Evolutionary conservation across 805 yeast genomes (phyloP), one percentile per base, ranked within the genome.

Genomic region (Ogataea ramenticola): DNA sequence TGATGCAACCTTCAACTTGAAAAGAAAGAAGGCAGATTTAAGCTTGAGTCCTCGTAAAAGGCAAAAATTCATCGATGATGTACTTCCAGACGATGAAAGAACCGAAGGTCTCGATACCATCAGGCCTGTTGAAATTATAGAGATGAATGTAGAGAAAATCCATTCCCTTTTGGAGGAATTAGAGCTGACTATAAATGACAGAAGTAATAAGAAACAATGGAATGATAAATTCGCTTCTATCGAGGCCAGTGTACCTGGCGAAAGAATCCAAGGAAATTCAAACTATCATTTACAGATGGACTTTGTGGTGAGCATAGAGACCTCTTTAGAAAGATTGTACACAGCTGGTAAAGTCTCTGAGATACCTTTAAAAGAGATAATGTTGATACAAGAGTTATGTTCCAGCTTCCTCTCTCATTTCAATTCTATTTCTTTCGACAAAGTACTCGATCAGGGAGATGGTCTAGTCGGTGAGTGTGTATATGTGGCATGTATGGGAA

Each of bases 271-370:
- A 24, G 27, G 10, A 10, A 10, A 24, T 24, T 24, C 27, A 6
- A 6, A 6, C 6, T 6, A 6, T 6, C 10, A 24, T 24, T 24
- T 24, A 10, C 27, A 24, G 10, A 24, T 24, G 27, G 20, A 34
- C 12, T 7, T 34, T 19, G 5, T n/a, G n/a, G 12, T 20, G n/a
- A 20, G 7, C 37, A 34, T 34, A 7, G 37, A 34, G 12, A 4
- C 37, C 6, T 34, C 10, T 6, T 20, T 17, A 15, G 37, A 34
- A 34, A 19, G 15, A 19, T 17, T 34, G 8, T 34, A 20, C 9
- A 20, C 14, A 1, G 56, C 70, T 9, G n/a, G 12, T 11, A 29
- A 29, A 29, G n/a, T 29, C n/a, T 9, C 32, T 8, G 12, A 14
- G 12, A 10, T 29, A 4, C 32, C 32, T 14, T 10, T 14, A 29